Conservation (phyloP, 495 filamentous ascomycete genomes). For the Astrothelium subdiscretum region DNA sequence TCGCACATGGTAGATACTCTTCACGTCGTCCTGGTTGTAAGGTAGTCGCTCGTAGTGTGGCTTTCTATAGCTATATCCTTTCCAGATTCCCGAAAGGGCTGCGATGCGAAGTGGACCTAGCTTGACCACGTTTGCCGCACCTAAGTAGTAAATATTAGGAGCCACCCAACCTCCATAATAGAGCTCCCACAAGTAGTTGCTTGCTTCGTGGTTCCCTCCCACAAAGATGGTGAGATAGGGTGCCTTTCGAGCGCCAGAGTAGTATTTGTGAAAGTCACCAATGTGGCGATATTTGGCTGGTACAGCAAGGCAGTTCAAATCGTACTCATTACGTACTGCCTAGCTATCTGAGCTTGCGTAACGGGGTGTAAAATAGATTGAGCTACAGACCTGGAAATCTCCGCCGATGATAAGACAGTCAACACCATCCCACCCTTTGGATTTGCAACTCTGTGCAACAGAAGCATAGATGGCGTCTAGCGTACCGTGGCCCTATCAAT, state of each 20-base stretch:
- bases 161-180: conserved; percentile 97
- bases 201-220: conserved; percentile 89
- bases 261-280: conserved; percentile 88
- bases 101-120: conserved; percentile 76
- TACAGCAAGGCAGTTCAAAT: conserved; percentile 76
- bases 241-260: conserved; percentile 61
- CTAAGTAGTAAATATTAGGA: conserved; percentile 92
- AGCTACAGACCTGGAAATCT: conserved; percentile 64
- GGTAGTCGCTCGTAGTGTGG: conserved; percentile 79
- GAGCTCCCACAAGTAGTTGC: conserved; percentile 74
- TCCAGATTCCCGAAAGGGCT: conserved; percentile 90
- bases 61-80: conserved; percentile 68
- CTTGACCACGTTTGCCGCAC: conserved; percentile 76
- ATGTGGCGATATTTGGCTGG: conserved; percentile 73
- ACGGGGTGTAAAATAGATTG: not conserved
- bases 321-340: conserved; percentile 77
- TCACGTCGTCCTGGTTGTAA: conserved; percentile 59
- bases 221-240: conserved; percentile 87
- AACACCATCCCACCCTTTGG: conserved; percentile 61
- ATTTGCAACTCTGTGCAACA: conserved; percentile 46
- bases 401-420: conserved; percentile 83
- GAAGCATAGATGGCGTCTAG: conserved; percentile 82
- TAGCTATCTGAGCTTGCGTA: conserved; percentile 23
- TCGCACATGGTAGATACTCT: conserved; percentile 74
- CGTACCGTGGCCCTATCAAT: conserved; percentile 69